Evolutionary conservation across 306 rosid species (phyloP).

Genomic region (Sophora flavescens): DNA sequence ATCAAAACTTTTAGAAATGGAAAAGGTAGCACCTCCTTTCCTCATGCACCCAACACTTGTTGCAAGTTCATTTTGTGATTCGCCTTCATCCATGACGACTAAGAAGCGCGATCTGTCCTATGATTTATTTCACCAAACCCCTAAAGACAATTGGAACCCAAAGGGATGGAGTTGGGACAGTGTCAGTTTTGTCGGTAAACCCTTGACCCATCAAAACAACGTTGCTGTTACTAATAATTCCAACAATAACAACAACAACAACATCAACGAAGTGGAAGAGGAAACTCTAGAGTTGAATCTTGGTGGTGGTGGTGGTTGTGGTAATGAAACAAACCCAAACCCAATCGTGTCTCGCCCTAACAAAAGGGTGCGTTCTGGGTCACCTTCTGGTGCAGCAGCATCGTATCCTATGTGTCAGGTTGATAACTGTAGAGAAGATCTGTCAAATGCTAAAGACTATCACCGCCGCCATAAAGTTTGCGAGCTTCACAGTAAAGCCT

Average conservation of each 20-base stretch:
- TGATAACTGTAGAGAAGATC: slow-evolving; percentile 85
- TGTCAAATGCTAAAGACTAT: slow-evolving; percentile 82
- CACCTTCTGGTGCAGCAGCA: slow-evolving; percentile 59
- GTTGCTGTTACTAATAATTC: background rate
- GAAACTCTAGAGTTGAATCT: slow-evolving; percentile 69
- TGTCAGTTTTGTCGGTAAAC: slow-evolving; percentile 63
- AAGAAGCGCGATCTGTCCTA: slow-evolving; percentile 82
- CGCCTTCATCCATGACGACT: slow-evolving; percentile 45
- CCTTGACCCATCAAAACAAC: slow-evolving; percentile 15
- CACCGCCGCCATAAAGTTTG: slow-evolving; percentile 94
- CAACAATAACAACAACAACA: slow-evolving; percentile 15
- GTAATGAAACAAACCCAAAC: background rate
- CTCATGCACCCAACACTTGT: slow-evolving; percentile 55
- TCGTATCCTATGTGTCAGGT: slow-evolving; percentile 89
- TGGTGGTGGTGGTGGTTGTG: slow-evolving; percentile 42
- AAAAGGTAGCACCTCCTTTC: slow-evolving; percentile 72
- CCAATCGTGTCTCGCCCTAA: slow-evolving; percentile 42
- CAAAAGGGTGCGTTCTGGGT: slow-evolving; percentile 75
- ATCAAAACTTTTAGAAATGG: slow-evolving; percentile 53
- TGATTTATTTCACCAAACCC: slow-evolving; percentile 47
- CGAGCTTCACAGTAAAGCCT: slow-evolving; percentile 83
- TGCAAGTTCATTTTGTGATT: slow-evolving; percentile 48
- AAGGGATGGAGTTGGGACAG: slow-evolving; percentile 82
- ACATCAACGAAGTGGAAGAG: slow-evolving; percentile 47
- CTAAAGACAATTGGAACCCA: slow-evolving; percentile 67